phyloP scores from a whole-genome alignment of 2,329 filamentous ascomycete genomes.

The Coniochaeta hoffmannii region DNA sequence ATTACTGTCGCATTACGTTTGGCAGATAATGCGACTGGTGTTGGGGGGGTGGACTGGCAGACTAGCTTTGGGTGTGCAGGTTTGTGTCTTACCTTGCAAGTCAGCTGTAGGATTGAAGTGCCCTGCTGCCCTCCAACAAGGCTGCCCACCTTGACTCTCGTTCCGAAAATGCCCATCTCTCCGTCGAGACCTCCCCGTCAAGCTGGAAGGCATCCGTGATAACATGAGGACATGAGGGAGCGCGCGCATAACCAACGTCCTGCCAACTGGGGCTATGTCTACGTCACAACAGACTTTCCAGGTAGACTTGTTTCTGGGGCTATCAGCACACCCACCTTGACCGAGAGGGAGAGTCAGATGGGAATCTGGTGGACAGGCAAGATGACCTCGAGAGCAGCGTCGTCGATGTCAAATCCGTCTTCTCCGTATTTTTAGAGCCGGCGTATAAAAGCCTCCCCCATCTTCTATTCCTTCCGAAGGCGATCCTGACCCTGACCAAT shows the following conservation, averaged over 20 bases:
- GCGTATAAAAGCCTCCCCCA: conserved; percentile 1
- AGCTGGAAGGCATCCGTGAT: neutral
- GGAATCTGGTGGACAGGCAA: neutral
- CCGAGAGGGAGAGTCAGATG: conserved; percentile 2
- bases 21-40: neutral
- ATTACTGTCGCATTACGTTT: conserved; percentile 1
- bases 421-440: conserved; percentile 1
- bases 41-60: neutral
- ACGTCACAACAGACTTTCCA: neutral
- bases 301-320: neutral
- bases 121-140: conserved; percentile 11
- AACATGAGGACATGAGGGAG: neutral
- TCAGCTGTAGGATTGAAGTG: conserved; percentile 18
- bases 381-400: conserved; percentile 1
- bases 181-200: neutral
- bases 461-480: neutral
- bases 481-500: neutral
- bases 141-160: conserved; percentile 6
- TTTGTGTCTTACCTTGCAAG: conserved; percentile 12
- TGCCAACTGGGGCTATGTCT: neutral
- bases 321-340: conserved; percentile 4
- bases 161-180: conserved; percentile 14
- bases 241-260: neutral
- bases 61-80: conserved; percentile 2
- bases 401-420: neutral